Conservation (phyloP, 1,139 yeast species). For the Kluyveromyces sp. region DNA sequence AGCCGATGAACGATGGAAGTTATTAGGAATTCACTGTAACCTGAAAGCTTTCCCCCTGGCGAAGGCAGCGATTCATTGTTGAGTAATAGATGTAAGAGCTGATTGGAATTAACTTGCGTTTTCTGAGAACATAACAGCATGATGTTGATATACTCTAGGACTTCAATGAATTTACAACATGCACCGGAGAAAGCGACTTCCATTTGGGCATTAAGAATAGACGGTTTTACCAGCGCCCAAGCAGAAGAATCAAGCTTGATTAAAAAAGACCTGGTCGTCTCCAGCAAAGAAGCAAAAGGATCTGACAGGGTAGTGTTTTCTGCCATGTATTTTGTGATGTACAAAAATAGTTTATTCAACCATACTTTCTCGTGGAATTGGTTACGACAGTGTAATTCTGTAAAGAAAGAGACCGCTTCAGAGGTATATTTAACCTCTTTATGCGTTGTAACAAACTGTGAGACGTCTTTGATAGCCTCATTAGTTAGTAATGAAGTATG, state of each 20-base stretch:
- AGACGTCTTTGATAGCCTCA: slow-evolving; percentile 18
- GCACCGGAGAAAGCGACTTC: slow-evolving; percentile 51
- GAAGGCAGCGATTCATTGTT: slow-evolving; percentile 42
- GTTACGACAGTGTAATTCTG: slow-evolving; percentile 13
- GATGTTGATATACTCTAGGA: slow-evolving; percentile 41
- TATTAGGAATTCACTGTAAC: slow-evolving; percentile 36
- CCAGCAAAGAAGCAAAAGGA: slow-evolving; percentile 34
- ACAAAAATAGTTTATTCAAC: slow-evolving; percentile 44
- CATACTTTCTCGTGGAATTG: slow-evolving; percentile 23
- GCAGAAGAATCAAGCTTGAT: slow-evolving; percentile 32
- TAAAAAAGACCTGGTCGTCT: slow-evolving; percentile 29
- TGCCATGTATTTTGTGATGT: slow-evolving; percentile 57
- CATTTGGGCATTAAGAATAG: slow-evolving; percentile 56
- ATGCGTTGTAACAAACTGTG: slow-evolving; percentile 24
- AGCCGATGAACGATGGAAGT: slow-evolving; percentile 41
- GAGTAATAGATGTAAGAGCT: slow-evolving; percentile 57
- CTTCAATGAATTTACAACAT: slow-evolving; percentile 41
- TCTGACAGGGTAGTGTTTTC: slow-evolving; percentile 38
- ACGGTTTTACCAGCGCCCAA: slow-evolving; percentile 42
- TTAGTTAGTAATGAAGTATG: slow-evolving; percentile 11
- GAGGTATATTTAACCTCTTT: slow-evolving; percentile 28
- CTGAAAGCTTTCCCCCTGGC: slow-evolving; percentile 18
- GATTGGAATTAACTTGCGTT: slow-evolving; percentile 41
- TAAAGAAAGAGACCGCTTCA: slow-evolving; percentile 26
- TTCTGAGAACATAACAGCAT: slow-evolving; percentile 35